Evolutionary conservation across 2,329 filamentous ascomycete genomes (phyloP).

Genomic region (Diaporthe ampelina): DNA sequence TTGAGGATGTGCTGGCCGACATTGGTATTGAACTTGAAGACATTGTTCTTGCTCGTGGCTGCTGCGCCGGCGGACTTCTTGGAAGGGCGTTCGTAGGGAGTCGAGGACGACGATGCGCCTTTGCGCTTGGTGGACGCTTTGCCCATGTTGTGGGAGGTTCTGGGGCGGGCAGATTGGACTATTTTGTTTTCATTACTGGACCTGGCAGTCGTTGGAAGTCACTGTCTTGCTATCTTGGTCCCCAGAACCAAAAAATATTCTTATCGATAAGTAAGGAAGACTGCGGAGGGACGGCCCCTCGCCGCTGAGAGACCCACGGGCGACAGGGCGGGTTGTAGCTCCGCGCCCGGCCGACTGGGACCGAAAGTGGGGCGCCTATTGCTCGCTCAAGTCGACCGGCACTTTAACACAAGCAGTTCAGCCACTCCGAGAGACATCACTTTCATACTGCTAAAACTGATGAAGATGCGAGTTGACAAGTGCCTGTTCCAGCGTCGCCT

Average conservation of each 20-base stretch:
- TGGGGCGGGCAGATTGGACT: not conserved
- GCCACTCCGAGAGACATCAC: not conserved
- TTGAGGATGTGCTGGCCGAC: conserved; percentile 92
- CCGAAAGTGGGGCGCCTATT: conserved; percentile 16
- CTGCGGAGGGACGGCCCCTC: not conserved
- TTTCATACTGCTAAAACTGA: too few relatives aligned
- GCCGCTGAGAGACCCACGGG: not conserved
- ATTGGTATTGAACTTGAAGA: conserved; percentile 97
- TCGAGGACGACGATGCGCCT: conserved; percentile 49
- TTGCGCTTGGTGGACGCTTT: conserved; percentile 56
- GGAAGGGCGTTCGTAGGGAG: conserved; percentile 53
- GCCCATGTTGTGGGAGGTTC: conserved; percentile 50
- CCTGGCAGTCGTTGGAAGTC: not conserved
- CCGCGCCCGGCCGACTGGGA: conserved; percentile 24
- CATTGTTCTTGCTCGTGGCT: conserved; percentile 74
- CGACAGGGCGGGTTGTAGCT: conserved; percentile 1
- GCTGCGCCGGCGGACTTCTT: conserved; percentile 45
- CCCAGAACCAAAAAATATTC: conserved; percentile 24
- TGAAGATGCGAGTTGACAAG: not conserved
- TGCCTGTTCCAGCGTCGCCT: not conserved
- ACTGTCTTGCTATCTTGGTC: not conserved
- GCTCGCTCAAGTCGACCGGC: not conserved
- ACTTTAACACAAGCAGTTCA: not conserved
- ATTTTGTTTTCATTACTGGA: conserved; percentile 27
- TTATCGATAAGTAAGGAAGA: conserved; percentile 27